Conservation (phyloP, 768 basidiomycete genomes). For the Russula virescens region DNA sequence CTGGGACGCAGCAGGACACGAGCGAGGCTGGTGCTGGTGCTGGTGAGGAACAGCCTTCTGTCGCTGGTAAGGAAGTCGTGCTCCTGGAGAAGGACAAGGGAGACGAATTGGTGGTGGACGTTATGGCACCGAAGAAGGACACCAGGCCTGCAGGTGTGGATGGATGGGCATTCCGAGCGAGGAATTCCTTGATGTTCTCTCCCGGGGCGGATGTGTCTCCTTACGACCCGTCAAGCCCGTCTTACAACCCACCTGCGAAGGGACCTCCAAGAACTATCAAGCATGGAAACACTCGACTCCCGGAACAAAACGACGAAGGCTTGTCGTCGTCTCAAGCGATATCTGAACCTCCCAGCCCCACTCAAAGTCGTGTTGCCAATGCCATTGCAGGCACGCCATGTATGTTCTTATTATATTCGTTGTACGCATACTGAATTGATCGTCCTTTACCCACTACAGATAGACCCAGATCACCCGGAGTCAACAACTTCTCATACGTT, state of each 20-base stretch:
- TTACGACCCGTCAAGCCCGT: slow-evolving; percentile 45
- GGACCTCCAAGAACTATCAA: slow-evolving; percentile 60
- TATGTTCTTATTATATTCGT: slow-evolving; percentile 36
- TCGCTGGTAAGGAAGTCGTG: slow-evolving; percentile 25
- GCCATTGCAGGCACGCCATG: slow-evolving; percentile 92
- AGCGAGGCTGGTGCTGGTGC: slow-evolving; percentile 30
- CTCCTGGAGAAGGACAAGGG: slow-evolving; percentile 20
- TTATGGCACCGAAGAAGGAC: slow-evolving; percentile 78
- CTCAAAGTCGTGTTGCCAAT: slow-evolving; percentile 82
- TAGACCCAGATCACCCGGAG: slow-evolving; percentile 51
- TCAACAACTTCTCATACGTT: slow-evolving; percentile 65
- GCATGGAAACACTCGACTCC: slow-evolving; percentile 76
- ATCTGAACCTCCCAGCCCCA: slow-evolving; percentile 80
- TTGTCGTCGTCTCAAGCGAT: slow-evolving; percentile 36
- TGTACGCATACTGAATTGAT: slow-evolving; percentile 12
- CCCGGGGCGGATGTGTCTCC: slow-evolving; percentile 88
- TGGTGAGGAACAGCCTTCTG: slow-evolving; percentile 26
- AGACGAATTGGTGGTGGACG: slow-evolving; percentile 43
- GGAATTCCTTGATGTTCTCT: slow-evolving; percentile 93
- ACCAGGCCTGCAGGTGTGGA: slow-evolving; percentile 66
- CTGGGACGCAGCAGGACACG: slow-evolving; percentile 8
- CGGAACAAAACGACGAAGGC: slow-evolving; percentile 54
- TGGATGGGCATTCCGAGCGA: slow-evolving; percentile 80
- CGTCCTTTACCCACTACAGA: slow-evolving; percentile 38
- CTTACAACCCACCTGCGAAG: slow-evolving; percentile 30